Evolutionary conservation across 345 rosid genomes (phyloP).

Genomic region (Arabidopsis arenosa): DNA sequence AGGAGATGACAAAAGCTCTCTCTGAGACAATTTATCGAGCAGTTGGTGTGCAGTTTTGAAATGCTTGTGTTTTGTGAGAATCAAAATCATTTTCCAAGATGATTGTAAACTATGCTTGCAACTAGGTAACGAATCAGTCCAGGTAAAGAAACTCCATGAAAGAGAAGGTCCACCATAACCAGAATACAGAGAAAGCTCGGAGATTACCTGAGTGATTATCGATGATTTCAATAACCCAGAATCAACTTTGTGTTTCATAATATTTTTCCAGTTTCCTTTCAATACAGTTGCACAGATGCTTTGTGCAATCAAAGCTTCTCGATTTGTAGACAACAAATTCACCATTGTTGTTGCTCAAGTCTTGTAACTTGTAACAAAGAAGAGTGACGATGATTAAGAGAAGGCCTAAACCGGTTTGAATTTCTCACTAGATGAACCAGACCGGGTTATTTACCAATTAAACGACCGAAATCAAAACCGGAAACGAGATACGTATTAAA

Average conservation of each 20-base stretch:
- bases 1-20: slow-evolving; percentile 76
- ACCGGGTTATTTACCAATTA: background rate
- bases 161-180: slow-evolving; percentile 48
- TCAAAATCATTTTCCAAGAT: slow-evolving; percentile 81
- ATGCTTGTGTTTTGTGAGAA: slow-evolving; percentile 67
- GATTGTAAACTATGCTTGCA: slow-evolving; percentile 67
- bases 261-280: slow-evolving; percentile 72
- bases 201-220: slow-evolving; percentile 57
- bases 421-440: background rate
- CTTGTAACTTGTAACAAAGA: slow-evolving; percentile 8
- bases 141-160: slow-evolving; percentile 65
- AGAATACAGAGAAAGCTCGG: slow-evolving; percentile 49
- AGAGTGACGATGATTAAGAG: background rate
- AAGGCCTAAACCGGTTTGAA: slow-evolving; percentile 13
- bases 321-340: slow-evolving; percentile 30
- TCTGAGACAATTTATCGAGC: slow-evolving; percentile 75
- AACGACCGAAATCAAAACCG: background rate
- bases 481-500: too few relatives aligned
- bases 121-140: slow-evolving; percentile 56
- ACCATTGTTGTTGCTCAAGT: slow-evolving; percentile 29
- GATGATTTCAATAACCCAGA: slow-evolving; percentile 53
- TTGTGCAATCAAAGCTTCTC: slow-evolving; percentile 52
- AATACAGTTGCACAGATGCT: slow-evolving; percentile 55
- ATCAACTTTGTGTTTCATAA: slow-evolving; percentile 49
- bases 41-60: slow-evolving; percentile 75